phyloP scores from a whole-genome alignment of 2,329 filamentous ascomycete genomes.

The Colletotrichum lentis region DNA sequence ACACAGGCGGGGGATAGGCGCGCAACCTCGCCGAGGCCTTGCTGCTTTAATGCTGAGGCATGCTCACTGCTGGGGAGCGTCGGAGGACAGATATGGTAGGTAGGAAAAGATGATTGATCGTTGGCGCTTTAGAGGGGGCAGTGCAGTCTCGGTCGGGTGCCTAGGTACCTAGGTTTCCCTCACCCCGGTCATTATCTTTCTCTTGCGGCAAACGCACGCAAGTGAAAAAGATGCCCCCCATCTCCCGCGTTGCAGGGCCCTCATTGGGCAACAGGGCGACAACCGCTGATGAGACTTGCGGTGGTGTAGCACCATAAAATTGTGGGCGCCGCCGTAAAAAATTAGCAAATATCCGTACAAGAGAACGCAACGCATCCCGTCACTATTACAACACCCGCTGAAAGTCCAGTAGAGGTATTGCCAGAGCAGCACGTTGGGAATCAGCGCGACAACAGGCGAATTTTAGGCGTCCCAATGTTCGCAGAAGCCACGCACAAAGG shows the following conservation, averaged over 20 bases:
- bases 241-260: conserved; percentile 17
- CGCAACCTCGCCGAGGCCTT: conserved; percentile 18
- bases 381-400: conserved; percentile 43
- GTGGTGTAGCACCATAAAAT: conserved; percentile 24
- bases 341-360: not conserved
- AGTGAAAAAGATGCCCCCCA: not conserved
- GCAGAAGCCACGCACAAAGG: conserved; percentile 20
- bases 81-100: not conserved
- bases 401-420: conserved; percentile 34
- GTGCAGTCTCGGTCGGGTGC: conserved; percentile 7
- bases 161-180: not conserved
- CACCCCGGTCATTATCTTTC: conserved; percentile 15
- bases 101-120: not conserved
- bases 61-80: not conserved
- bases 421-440: conserved; percentile 31
- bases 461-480: not conserved
- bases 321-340: conserved; percentile 27
- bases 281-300: conserved; percentile 24
- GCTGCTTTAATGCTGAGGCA: conserved; percentile 25
- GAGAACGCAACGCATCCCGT: conserved; percentile 19
- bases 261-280: conserved; percentile 34
- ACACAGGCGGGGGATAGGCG: conserved; percentile 22
- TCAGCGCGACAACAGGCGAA: conserved; percentile 3
- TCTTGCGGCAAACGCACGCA: conserved; percentile 3
- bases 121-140: not conserved